These are phyloP conservation scores for Heritiera littoralis DNA, from an alignment of 345 rosid genomes.

Conservation along the genomic window DNA sequence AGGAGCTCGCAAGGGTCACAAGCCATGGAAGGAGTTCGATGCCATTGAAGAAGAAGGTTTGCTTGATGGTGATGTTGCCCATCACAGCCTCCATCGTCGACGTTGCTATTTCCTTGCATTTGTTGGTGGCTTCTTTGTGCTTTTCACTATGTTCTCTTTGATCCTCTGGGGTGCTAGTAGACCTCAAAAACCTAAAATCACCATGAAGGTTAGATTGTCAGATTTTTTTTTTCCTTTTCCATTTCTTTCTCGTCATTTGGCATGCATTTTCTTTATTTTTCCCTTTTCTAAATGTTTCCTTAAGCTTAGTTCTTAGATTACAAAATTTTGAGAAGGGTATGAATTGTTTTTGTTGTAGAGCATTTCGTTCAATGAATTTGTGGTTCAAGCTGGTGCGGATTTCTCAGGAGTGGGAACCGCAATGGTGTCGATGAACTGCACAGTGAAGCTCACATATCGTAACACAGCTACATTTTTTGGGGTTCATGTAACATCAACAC, in stretches of 20 bases:
- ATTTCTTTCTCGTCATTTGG: background rate
- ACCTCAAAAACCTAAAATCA: slow-evolving; percentile 59
- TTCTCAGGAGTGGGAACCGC: slow-evolving; percentile 62
- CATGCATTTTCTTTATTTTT: background rate
- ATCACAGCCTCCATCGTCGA: slow-evolving; percentile 36
- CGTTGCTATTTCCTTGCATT: slow-evolving; percentile 56
- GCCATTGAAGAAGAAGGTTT: slow-evolving; percentile 77
- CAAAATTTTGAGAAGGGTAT: background rate
- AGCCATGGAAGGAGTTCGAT: slow-evolving; percentile 57
- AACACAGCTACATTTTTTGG: slow-evolving; percentile 69
- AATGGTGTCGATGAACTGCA: slow-evolving; percentile 67
- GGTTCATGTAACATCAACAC: slow-evolving; percentile 63
- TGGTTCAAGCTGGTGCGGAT: slow-evolving; percentile 70
- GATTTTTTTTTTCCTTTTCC: background rate
- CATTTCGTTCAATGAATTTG: slow-evolving; percentile 51
- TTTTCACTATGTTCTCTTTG: slow-evolving; percentile 58
- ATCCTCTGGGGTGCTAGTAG: slow-evolving; percentile 73
- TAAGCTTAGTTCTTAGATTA: background rate
- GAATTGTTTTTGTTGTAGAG: slow-evolving; percentile 35
- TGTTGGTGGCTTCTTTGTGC: slow-evolving; percentile 47
- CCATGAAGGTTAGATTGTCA: slow-evolving; percentile 53
- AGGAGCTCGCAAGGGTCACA: slow-evolving; percentile 26
- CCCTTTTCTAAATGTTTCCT: background rate
- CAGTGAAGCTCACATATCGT: slow-evolving; percentile 52
- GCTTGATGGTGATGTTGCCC: slow-evolving; percentile 35